Base-by-base conservation (phyloP, 768 basidiomycete species). In the Tremella fuciformis region DNA sequence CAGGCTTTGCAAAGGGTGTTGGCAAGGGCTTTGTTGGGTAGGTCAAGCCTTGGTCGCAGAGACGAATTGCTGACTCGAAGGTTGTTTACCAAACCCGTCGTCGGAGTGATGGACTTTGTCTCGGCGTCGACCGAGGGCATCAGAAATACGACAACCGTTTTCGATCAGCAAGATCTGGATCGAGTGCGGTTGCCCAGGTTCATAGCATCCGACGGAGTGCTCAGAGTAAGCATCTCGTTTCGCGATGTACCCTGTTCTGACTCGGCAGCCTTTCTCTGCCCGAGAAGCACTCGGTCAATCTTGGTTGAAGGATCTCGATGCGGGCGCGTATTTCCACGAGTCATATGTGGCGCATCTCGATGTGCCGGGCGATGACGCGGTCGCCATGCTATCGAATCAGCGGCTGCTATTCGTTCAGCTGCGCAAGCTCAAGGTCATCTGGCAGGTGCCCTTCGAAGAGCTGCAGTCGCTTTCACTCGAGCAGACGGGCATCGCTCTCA, bases 1-100 rank as follows among this genome's bases (percentile, higher is more conserved):
- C 89, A 24, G 96, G 96, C 2, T 99, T 99, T 79, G 91, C 97
- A 82, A 98, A 96, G 77, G 96, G 96, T 11, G 84, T 99, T 26
- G 96, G 96, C 22, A 62, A 75, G 59, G 77, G 96, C 18, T 80
- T 98, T 49, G 91, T 96, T 54, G 96, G 96, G 90, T 46, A 4
- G 16, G 42, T 46, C 42, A 4, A 4, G 8, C 6, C 44, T 77
- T 15, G 6, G 42, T 65, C 8, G 37, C 13, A 7, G 7, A 18
- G 19, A 21, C 22, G 6, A 15, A 19, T 4, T 55, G 39, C 54
- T 9, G 40, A 13, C 67, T 92, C 4, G 6, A 4, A 46, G 42
- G 8, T 88, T 84, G 37, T 87, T 98, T 53, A 96, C 96, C 1
- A 99, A 99, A 78, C 96, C 96, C 1, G 91, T 89, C 1, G 89